Evolutionary conservation across 2,329 filamentous ascomycete species (phyloP), one percentile per base, ranked within the genome.

Genomic region (Ceratocystis cubensis): DNA sequence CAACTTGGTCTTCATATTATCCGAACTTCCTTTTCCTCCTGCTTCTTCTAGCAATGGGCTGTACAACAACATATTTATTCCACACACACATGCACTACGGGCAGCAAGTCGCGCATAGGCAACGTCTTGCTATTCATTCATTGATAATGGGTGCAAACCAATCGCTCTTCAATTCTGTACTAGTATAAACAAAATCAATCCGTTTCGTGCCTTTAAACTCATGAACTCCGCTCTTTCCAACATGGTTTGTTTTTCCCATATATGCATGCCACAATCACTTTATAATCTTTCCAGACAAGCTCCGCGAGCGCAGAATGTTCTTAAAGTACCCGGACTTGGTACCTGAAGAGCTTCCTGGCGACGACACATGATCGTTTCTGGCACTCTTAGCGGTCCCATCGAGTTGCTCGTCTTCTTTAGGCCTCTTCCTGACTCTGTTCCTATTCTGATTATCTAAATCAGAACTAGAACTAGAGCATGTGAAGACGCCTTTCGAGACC

Each of bases 151-250:
- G 41, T 57, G 41, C 6, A 44, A 22, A 50, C 13, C 41, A 44
- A 30, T 44, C 45, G 46, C n/a, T 22, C n/a, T 22, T 48, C 44
- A 25, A 15, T 28, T 63, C 33, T 67, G 63, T 65, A 67, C 46
- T 63, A 67, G 63, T 67, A 67, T 63, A 62, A 65, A 37, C 28
- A 57, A 22, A 50, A 65, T 45, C 28, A 59, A 37, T 25, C 28
- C 22, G 8, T 28, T 53, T 28, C 22, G 25, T 53, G 22, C 10
- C 37, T 28, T 53, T 28, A 28, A 28, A 28, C 10, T 15, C 20
- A 3, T 25, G 1, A 6, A 5, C 2, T 41, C 37, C 3, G 10
- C 13, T 41, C 0, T 1, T 15, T 5, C 13, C 10, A 13, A 15
- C 37, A 41, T 41, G 10, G 10, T 3, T 41, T 41, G 17, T 53